Evolutionary conservation across 2,329 filamentous ascomycete species (phyloP), one percentile per base, ranked within the genome.

Genomic region (Verticillium dahliae): DNA sequence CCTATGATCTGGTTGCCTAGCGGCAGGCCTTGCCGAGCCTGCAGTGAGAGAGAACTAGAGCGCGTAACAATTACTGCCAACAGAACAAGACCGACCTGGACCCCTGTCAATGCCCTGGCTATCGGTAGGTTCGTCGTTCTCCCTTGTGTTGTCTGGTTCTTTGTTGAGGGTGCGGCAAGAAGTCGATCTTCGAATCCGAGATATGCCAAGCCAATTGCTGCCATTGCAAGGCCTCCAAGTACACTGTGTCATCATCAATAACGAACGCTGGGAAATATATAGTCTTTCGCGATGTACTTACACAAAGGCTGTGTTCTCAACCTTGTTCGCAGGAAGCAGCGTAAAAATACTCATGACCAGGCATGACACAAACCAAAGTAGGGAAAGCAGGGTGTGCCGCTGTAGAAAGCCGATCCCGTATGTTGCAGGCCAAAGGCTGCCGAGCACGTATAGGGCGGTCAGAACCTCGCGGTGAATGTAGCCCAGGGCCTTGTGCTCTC

Each of bases 391-490:
- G 13, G 78, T 71, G 70, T 98, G 89, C 33, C 83, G 76, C 59
- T 77, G 81, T 9, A 97, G 66, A 69, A 99, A 98, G 0, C 80
- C 80, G 33, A 82, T 69, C 0, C 95, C 94, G 67, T 95, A 90
- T 0, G 86, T 79, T 0, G 83, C 67, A 0, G 95, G 95, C 90
- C 93, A 99, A 54, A 90, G 80, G 1, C 88, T 85, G 3, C 86
- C 92, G 3, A 93, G 67, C 33, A 93, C 69, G 70, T 93, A 99
- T 61, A 94, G 85, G 1, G 85, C 78, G 0, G 94, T 97, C 68
- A 96, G 89, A 31, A 98, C 86, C 70, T 97, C 90, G 50, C 95
- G 88, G 68, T 94, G 84, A 61, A 96, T 96, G 73, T 99, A 99
- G 58, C 92, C 93, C 76, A 96, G 81, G 27, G 95, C 92, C 91